Conservation (phyloP, 805 yeast species). For the Limtongia smithiae region DNA sequence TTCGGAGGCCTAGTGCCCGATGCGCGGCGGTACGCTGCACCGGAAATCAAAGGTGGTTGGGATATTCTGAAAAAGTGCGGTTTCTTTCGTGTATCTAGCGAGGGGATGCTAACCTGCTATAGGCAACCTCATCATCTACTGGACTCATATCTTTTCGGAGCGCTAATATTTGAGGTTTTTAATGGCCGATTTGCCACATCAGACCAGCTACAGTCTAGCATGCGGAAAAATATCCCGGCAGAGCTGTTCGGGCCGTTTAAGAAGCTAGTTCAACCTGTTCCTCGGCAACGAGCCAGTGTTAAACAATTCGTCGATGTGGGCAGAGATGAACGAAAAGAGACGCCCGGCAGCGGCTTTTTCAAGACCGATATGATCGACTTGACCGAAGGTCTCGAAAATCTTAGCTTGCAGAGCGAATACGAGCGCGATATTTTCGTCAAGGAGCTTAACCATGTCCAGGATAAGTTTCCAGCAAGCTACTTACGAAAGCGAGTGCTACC, state of each 20-base stretch:
- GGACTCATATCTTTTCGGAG: slow-evolving; percentile 66
- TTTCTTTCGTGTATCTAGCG: not conserved
- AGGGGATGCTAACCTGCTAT: slow-evolving; percentile 27
- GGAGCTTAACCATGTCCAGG: slow-evolving; percentile 39
- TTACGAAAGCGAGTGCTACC: slow-evolving; percentile 66
- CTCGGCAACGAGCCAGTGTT: slow-evolving; percentile 42
- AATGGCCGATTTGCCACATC: slow-evolving; percentile 31
- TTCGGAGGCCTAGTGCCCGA: slow-evolving; percentile 39
- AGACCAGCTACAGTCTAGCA: slow-evolving; percentile 27
- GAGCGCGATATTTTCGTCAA: slow-evolving; percentile 51
- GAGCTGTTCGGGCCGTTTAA: slow-evolving; percentile 40
- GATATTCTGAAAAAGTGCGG: slow-evolving; percentile 32
- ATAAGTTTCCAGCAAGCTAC: slow-evolving; percentile 49
- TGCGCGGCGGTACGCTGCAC: slow-evolving; percentile 45
- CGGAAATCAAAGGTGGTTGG: slow-evolving; percentile 52
- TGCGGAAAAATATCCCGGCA: slow-evolving; percentile 39
- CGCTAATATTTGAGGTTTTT: slow-evolving; percentile 49
- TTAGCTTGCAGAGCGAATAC: slow-evolving; percentile 50
- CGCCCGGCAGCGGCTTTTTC: slow-evolving; percentile 31
- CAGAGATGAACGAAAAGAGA: slow-evolving; percentile 9
- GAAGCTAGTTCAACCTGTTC: slow-evolving; percentile 42
- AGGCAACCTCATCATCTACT: slow-evolving; percentile 36
- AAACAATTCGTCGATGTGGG: slow-evolving; percentile 33
- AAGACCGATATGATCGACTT: slow-evolving; percentile 50
- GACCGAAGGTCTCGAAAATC: slow-evolving; percentile 52